Evolutionary conservation across 1,284 basidiomycete genomes (phyloP).

Genomic region (Sporisorium sorghi): DNA sequence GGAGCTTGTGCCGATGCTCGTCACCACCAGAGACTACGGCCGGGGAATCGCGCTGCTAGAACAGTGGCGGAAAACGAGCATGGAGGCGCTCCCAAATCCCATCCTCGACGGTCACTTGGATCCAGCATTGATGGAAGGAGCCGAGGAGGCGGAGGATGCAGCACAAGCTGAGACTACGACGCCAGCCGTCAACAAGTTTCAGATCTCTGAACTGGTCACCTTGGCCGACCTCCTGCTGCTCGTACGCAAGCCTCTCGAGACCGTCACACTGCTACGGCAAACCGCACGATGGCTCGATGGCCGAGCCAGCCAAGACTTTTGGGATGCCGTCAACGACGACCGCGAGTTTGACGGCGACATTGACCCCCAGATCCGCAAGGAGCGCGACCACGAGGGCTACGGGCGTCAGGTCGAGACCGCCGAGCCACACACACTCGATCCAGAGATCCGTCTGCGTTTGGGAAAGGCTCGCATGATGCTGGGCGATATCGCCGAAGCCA

Average conservation of each 20-base stretch:
- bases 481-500: slow-evolving; percentile 83
- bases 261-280: slow-evolving; percentile 78
- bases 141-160: slow-evolving; percentile 2
- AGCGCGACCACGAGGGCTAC: slow-evolving; percentile 63
- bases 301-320: slow-evolving; percentile 78
- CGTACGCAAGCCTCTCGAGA: slow-evolving; percentile 77
- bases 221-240: slow-evolving; percentile 86
- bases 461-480: slow-evolving; percentile 85
- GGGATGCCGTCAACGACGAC: slow-evolving; percentile 82
- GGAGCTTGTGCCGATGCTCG: slow-evolving; percentile 82
- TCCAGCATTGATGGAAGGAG: slow-evolving; percentile 28
- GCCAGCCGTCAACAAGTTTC: slow-evolving; percentile 50
- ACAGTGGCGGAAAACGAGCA: slow-evolving; percentile 73
- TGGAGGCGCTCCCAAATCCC: slow-evolving; percentile 62
- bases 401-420: slow-evolving; percentile 67
- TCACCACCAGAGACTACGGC: slow-evolving; percentile 77
- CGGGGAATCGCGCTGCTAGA: slow-evolving; percentile 78
- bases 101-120: slow-evolving; percentile 12
- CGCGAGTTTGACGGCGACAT: slow-evolving; percentile 80
- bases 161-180: not conserved
- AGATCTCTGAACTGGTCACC: slow-evolving; percentile 74
- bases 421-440: slow-evolving; percentile 77
- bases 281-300: slow-evolving; percentile 92
- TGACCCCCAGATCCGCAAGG: slow-evolving; percentile 38
- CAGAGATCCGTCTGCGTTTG: slow-evolving; percentile 85